These are phyloP conservation scores for Cardamine chenopodiifolia DNA, from an alignment of 345 rosid species.

Conservation along the genomic window DNA sequence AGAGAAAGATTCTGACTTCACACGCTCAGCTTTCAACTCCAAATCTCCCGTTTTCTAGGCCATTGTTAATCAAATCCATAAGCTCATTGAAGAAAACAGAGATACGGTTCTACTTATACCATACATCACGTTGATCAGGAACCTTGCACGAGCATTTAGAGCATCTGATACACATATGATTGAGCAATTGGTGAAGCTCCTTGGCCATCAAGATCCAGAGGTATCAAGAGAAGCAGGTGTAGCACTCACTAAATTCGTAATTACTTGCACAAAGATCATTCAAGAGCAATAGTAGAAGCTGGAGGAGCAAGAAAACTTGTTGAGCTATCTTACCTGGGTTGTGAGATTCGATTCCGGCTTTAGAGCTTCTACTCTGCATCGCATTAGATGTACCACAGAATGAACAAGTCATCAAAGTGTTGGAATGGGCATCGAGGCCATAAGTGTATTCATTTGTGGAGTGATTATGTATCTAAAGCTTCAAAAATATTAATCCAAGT, in stretches of 20 bases:
- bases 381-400: too few species aligned
- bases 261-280: conserved; percentile 77
- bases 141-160: conserved; percentile 78
- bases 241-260: conserved; percentile 76
- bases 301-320: conserved; percentile 74
- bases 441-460: neutral
- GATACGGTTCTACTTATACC: conserved; percentile 63
- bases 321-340: conserved; percentile 72
- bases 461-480: neutral
- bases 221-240: too few species aligned
- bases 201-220: conserved; percentile 66
- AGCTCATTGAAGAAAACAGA: conserved; percentile 54
- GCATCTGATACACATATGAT: conserved; percentile 81
- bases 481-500: neutral
- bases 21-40: conserved; percentile 82
- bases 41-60: conserved; percentile 78
- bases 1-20: conserved; percentile 63
- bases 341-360: conserved; percentile 55
- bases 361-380: conserved; percentile 64
- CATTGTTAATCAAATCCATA: conserved; percentile 62
- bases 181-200: conserved; percentile 70
- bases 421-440: conserved; percentile 42
- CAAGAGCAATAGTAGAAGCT: conserved; percentile 66
- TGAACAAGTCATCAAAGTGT: conserved; percentile 56
- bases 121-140: conserved; percentile 70